These are phyloP conservation scores for Syncephalis plumigaleata DNA, from an alignment of 371 early-diverging fungal genomes.

Conservation along the genomic window DNA sequence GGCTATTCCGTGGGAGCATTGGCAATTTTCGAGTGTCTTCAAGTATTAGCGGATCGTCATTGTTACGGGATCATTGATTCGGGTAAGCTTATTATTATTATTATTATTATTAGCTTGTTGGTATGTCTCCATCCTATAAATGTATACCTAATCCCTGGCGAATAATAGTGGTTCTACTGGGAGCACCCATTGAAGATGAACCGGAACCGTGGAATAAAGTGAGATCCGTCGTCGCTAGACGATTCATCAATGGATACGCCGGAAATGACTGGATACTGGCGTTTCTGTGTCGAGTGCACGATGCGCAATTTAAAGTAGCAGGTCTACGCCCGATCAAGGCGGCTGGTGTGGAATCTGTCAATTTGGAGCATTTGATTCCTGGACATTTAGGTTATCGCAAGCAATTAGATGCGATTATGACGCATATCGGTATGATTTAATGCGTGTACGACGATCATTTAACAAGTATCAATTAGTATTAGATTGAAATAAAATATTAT, in stretches of 20 bases:
- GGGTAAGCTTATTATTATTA: constrained; percentile 20
- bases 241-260: constrained; percentile 79
- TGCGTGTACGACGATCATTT: too few species aligned
- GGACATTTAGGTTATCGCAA: constrained; percentile 68
- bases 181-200: constrained; percentile 37
- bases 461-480: too few species aligned
- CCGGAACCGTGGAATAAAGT: constrained; percentile 22
- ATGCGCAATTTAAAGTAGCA: constrained; percentile 48
- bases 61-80: constrained; percentile 28
- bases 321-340: constrained; percentile 52
- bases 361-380: constrained; percentile 51
- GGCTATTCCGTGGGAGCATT: constrained; percentile 89
- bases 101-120: too few species aligned
- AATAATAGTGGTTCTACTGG: constrained; percentile 29
- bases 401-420: not conserved
- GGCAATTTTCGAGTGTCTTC: constrained; percentile 74
- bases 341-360: constrained; percentile 55
- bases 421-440: not conserved
- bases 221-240: constrained; percentile 53
- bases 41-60: constrained; percentile 51
- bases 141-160: not conserved
- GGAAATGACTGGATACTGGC: constrained; percentile 79
- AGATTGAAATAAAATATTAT: too few species aligned
- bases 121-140: too few species aligned
- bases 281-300: constrained; percentile 55